Evolutionary conservation across 164 flowering plant genomes (phyloP), one percentile per base, ranked within the genome.

Genomic region (Nymphaea colorata): DNA sequence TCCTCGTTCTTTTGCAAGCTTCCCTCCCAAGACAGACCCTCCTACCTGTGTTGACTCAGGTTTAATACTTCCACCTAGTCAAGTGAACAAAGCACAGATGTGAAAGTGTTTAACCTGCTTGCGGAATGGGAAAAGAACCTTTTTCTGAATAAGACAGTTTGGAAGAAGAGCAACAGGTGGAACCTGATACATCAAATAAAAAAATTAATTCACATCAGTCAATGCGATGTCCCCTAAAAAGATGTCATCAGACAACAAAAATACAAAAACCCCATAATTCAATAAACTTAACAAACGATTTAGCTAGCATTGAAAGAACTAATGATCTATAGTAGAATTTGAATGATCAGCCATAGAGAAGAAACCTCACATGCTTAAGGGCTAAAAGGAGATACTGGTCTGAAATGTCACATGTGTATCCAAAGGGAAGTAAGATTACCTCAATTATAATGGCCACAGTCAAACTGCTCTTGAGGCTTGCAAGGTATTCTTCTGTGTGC

Each of bases 91-190:
- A 5, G 70, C 59, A 59, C 70, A 36, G n/a, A 61, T 57, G 44
- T 47, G 3, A 51, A 51, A 71, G 12, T 18, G 63, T 36, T 61
- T 45, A 25, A 91, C 97, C 96, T 94, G 97, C 75, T 87, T 91
- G 62, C 97, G 87, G 69, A 94, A 90, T 42, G 97, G 97, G 59
- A 72, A 66, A 69, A 91, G 97, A 72, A 85, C 89, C 67, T 85
- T 86, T 69, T 73, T 42, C 73, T 87, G 88, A 72, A 94, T 85
- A 73, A 94, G 80, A 64, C 75, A 89, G 75, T 88, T 88, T 43
- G 99, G 97, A 55, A 91, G 70, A 43, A 94, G n/a, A n/a, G 95
- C 89, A 78, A 91, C 90, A 25, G 96, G 97, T 41, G 99, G 97
- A 18, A 94, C 89, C 98, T 94, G 72, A n/a, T 25, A 1, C 76